A percentile compares a stretch with the other conserved stretches of the same genome.
phyloP scores from a whole-genome alignment of 805 yeast genomes.

The Schwanniomyces vanrijiae region DNA sequence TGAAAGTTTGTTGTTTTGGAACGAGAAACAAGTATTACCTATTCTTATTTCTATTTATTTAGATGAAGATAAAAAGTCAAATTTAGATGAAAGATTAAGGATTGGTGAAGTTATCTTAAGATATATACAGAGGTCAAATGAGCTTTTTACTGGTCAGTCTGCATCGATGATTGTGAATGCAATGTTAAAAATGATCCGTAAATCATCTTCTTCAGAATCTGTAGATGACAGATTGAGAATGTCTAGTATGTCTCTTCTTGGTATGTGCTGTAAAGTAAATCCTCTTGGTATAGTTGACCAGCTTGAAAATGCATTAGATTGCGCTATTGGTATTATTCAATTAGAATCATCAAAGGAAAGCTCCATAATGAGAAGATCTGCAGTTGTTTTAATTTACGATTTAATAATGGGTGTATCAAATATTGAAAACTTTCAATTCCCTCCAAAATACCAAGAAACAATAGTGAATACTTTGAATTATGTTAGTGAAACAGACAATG shows the following conservation, averaged over 20 bases:
- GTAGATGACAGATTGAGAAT: slow-evolving; percentile 66
- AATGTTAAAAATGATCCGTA: slow-evolving; percentile 40
- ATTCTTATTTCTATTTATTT: slow-evolving; percentile 40
- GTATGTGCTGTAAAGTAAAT: slow-evolving; percentile 60
- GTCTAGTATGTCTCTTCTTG: slow-evolving; percentile 87
- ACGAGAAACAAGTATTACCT: slow-evolving; percentile 35
- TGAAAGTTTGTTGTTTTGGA: slow-evolving; percentile 53
- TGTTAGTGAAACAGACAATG: slow-evolving; percentile 48
- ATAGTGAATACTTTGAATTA: slow-evolving; percentile 45
- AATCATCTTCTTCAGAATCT: slow-evolving; percentile 18
- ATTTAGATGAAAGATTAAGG: slow-evolving; percentile 68
- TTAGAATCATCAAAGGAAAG: slow-evolving; percentile 47
- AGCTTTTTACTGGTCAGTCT: slow-evolving; percentile 45
- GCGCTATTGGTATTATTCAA: slow-evolving; percentile 71
- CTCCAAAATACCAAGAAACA: slow-evolving; percentile 46
- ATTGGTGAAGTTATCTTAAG: slow-evolving; percentile 80
- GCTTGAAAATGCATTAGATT: slow-evolving; percentile 64
- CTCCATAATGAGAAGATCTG: slow-evolving; percentile 72
- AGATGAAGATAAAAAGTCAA: slow-evolving; percentile 18
- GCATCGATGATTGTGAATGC: slow-evolving; percentile 44
- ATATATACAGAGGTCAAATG: slow-evolving; percentile 50
- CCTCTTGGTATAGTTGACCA: slow-evolving; percentile 51
- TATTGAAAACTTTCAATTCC: slow-evolving; percentile 49
- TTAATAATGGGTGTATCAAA: slow-evolving; percentile 48
- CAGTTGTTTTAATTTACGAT: slow-evolving; percentile 68